A percentile compares a stretch with the other conserved stretches of the same genome.
These are phyloP conservation scores for Circinella umbellata DNA, from an alignment of 371 early-diverging fungal species.

Conservation along the genomic window DNA sequence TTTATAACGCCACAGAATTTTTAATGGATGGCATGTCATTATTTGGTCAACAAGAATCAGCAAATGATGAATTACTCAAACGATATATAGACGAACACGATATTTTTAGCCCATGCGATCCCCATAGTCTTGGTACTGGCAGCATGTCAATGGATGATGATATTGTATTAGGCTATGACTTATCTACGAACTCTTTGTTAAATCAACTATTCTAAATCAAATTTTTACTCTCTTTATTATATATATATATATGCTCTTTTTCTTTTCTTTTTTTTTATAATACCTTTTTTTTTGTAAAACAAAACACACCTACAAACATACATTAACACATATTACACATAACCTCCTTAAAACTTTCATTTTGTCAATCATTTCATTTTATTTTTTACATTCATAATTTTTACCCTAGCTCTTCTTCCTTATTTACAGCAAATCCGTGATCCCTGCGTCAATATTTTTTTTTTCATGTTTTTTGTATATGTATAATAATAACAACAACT, in stretches of 20 bases:
- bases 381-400: not conserved
- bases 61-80: constrained; percentile 11
- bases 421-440: not conserved
- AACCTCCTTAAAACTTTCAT: too few relatives aligned
- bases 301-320: too few relatives aligned
- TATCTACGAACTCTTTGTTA: constrained; percentile 12
- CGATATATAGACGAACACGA: constrained; percentile 10
- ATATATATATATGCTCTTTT: not conserved
- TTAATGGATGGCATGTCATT: constrained; percentile 4
- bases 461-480: constrained; percentile 9
- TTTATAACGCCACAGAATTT: constrained; percentile 1
- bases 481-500: constrained; percentile 11
- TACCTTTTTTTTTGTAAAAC: not conserved
- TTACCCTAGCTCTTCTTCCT: not conserved
- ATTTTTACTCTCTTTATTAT: not conserved
- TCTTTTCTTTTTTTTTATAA: constrained; percentile 2
- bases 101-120: constrained; percentile 1
- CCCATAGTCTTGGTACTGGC: not conserved
- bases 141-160: not conserved
- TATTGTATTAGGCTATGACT: constrained; percentile 1
- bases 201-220: constrained; percentile 11
- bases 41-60: constrained; percentile 15
- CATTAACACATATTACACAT: too few relatives aligned
- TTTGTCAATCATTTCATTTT: not conserved
- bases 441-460: not conserved